Base-by-base conservation (phyloP, 345 rosid genomes). In the Salix arbutifolia region DNA sequence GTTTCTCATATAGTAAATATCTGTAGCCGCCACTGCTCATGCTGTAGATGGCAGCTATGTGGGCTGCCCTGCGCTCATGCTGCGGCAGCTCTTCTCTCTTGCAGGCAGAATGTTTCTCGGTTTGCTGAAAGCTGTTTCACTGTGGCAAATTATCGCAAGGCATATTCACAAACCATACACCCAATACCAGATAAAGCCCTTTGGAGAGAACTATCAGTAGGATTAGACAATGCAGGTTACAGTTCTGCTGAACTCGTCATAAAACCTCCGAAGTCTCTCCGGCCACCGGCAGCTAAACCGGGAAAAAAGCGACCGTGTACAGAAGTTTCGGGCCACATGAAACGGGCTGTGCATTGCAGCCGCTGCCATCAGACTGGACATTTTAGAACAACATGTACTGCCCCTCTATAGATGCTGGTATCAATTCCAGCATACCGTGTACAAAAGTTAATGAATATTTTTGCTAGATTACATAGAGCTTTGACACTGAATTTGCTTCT, bases 1-100 rank as follows among this genome's bases (percentile, higher is more conserved):
- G 98, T 95, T 58, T 85, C 89, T 12, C 85, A 88, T 83, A 89
- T 88, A 21, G 97, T 95, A 69, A 93, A 95, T 81, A 93, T 93
- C 30, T 84, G 97, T 46, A 93, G 86, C 69, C 88, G 97, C 46
- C 84, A 94, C 68, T 95, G 99, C 84, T 90, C 86, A 23, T 95
- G 99, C 70, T 85, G 94, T 17, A 97, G 99, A 44, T 95, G 99
- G 99, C 97, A 95, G 86, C 88, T 92, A 66, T 89, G 87, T 38
- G 99, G 97, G 42, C 79, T 95, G 78, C 99, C 99, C 19, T 95
- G 99, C 65, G 95, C 97, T 23, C 99, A 95, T 46, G 99, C 97
- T 0, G 99, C 90, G 65, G 92, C 97, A 0, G 99, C 99, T 26
- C 94, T 95, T 66, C 89, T 91, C 52, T 95, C 93, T 60, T 95